Percentiles rank a stretch among this genome's conserved stretches.
Conservation (phyloP, 2,329 filamentous ascomycete species). For the Exutisphaerella laricina region DNA sequence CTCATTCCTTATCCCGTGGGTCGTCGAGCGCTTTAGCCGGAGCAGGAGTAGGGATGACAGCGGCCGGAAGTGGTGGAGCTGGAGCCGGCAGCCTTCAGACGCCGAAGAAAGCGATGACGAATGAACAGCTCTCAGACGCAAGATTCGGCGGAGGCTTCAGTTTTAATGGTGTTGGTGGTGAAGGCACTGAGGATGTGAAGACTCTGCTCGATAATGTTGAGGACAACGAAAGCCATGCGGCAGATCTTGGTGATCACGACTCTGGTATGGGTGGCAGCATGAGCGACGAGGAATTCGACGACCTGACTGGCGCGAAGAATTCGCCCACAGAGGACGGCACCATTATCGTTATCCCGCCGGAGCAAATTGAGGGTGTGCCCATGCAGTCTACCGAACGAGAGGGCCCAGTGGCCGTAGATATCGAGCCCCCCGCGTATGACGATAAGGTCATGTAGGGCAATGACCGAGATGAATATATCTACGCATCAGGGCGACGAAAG, state of each 20-base stretch:
- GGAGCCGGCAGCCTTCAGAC: constrained; percentile 26
- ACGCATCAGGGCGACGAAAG: too few species aligned
- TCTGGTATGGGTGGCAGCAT: background rate
- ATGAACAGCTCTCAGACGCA: background rate
- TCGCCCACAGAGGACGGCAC: background rate
- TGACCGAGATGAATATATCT: too few species aligned
- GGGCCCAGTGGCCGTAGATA: too few species aligned
- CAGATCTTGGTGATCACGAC: background rate
- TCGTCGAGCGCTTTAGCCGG: constrained; percentile 84
- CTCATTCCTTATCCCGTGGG: constrained; percentile 64
- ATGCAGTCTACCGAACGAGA: background rate
- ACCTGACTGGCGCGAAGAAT: background rate
- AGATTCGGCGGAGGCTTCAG: background rate
- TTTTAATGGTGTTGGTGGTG: background rate
- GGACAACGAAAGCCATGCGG: constrained; percentile 1
- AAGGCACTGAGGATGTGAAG: background rate
- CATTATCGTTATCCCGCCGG: too few species aligned
- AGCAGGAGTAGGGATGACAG: constrained; percentile 49
- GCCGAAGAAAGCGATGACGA: constrained; percentile 21
- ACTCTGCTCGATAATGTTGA: background rate
- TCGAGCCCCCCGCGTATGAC: too few species aligned
- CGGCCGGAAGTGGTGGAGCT: constrained; percentile 21
- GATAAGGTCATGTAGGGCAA: too few species aligned
- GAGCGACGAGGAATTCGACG: background rate
- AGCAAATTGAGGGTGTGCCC: too few species aligned